Conservation (phyloP, 257 asterid genomes). For the Misopates orontium region DNA sequence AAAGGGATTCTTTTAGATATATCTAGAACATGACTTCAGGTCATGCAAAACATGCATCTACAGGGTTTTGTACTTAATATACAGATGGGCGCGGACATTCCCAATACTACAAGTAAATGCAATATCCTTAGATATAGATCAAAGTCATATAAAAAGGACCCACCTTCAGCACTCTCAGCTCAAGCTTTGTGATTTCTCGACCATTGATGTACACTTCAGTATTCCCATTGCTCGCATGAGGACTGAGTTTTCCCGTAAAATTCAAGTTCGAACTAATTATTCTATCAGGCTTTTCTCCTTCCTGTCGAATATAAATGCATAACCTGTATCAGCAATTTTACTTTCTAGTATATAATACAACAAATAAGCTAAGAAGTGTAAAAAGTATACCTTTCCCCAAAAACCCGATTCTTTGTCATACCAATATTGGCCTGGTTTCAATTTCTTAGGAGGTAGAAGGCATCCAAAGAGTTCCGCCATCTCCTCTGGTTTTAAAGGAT, state of each 20-base stretch:
- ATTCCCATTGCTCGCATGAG: constrained; percentile 80
- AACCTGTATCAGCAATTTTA: constrained; percentile 34
- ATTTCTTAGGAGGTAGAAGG: constrained; percentile 68
- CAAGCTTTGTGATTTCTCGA: constrained; percentile 80
- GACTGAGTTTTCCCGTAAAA: constrained; percentile 77
- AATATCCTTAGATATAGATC: constrained; percentile 1
- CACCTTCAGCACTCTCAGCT: constrained; percentile 72
- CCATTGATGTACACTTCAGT: constrained; percentile 83
- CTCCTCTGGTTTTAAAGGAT: constrained; percentile 73
- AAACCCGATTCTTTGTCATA: constrained; percentile 87
- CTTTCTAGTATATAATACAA: neutral
- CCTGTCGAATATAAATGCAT: constrained; percentile 44
- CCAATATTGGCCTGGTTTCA: constrained; percentile 88
- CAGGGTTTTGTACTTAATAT: neutral
- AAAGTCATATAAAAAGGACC: constrained; percentile 19
- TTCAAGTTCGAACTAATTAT: constrained; percentile 66
- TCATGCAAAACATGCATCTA: neutral
- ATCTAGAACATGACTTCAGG: neutral
- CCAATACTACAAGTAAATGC: neutral
- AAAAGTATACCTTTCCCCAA: constrained; percentile 75
- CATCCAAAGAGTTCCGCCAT: constrained; percentile 80
- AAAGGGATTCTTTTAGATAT: neutral
- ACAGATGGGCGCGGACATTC: neutral
- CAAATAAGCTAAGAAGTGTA: constrained; percentile 17
- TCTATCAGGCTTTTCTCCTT: constrained; percentile 82